Evolutionary conservation across 768 basidiomycete genomes (phyloP), one percentile per base, ranked within the genome.

Genomic region (Collybiopsis luxurians): DNA sequence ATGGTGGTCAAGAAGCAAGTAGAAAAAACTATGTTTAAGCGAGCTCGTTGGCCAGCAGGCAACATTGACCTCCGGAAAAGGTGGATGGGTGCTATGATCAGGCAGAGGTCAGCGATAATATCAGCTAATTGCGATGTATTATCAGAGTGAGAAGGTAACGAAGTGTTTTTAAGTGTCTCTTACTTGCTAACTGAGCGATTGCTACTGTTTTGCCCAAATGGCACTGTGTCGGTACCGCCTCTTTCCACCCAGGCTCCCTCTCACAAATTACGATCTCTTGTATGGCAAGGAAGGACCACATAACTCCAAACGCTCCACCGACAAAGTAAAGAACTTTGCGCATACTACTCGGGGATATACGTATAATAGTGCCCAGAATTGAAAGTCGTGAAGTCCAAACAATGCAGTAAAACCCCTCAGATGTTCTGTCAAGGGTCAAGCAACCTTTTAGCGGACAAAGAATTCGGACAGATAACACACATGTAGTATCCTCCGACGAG

Each of bases 91-190:
- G 36, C 50, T 9, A 51, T 39, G 12, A 51, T 31, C 26, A 51
- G 36, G 17, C 50, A 51, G 36, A 51, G 50, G 50, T 51, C 50
- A 26, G 50, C 50, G 15, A 51, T 51, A 27, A 51, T 51, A 51
- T 51, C 50, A 27, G 50, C 50, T 51, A n/a, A 51, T 13, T 23
- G 10, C 34, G 31, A 39, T 51, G 12, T 36, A 19, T 23, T 26
- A 27, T 34, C 13, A 34, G 31, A 34, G 31, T 5, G 31, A 34
- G 31, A 34, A 13, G 24, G 36, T 12, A 4, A 24, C 21, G 21
- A 5, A 26, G n/a, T 23, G 17, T 15, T 13, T 19, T 17, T 15
- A 31, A n/a, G 23, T 24, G 23, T 39, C 15, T 7, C 36, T 51
- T 17, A 51, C 50, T 51, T 23, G 24, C 38, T 24, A 51, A 27